phyloP scores from a whole-genome alignment of 495 filamentous ascomycete genomes.

The Astrothelium subdiscretum region DNA sequence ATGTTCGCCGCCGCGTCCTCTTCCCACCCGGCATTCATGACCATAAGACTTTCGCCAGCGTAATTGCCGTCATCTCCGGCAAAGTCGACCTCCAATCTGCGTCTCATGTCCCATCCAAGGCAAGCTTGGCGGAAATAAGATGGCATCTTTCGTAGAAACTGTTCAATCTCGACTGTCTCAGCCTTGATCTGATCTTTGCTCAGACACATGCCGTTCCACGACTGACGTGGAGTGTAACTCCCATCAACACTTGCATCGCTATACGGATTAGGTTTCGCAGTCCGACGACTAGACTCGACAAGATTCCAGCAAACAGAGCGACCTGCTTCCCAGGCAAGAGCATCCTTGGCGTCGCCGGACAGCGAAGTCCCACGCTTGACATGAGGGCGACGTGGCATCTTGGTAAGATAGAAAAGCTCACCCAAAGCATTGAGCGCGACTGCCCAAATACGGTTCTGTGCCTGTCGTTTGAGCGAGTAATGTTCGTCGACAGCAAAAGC shows the following conservation, averaged over 20 bases:
- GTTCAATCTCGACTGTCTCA: conserved; percentile 72
- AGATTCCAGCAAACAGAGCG: conserved; percentile 69
- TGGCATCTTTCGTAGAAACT: conserved; percentile 61
- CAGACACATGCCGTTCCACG: conserved; percentile 60
- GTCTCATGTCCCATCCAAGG: conserved; percentile 85
- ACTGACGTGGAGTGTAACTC: conserved; percentile 56
- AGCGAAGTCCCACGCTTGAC: conserved; percentile 22
- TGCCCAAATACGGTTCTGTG: conserved; percentile 67
- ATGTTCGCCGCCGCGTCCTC: conserved; percentile 40
- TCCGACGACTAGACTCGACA: conserved; percentile 61
- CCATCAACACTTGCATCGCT: conserved; percentile 44
- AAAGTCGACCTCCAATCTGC: conserved; percentile 80
- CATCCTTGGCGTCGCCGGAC: conserved; percentile 40
- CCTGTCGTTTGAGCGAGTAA: conserved; percentile 55
- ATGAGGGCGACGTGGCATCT: conserved; percentile 42
- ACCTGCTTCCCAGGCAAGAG: conserved; percentile 66
- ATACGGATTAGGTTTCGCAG: conserved; percentile 59
- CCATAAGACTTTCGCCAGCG: conserved; percentile 61
- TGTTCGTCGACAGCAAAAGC: conserved; percentile 74
- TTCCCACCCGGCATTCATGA: conserved; percentile 58
- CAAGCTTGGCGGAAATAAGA: conserved; percentile 68
- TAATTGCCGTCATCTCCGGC: conserved; percentile 61
- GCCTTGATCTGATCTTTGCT: conserved; percentile 55
- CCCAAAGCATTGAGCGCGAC: conserved; percentile 82
- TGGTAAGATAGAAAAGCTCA: conserved; percentile 74